Base-by-base conservation (phyloP, 2,329 filamentous ascomycete species). In the Trichophyton benhamiae region DNA sequence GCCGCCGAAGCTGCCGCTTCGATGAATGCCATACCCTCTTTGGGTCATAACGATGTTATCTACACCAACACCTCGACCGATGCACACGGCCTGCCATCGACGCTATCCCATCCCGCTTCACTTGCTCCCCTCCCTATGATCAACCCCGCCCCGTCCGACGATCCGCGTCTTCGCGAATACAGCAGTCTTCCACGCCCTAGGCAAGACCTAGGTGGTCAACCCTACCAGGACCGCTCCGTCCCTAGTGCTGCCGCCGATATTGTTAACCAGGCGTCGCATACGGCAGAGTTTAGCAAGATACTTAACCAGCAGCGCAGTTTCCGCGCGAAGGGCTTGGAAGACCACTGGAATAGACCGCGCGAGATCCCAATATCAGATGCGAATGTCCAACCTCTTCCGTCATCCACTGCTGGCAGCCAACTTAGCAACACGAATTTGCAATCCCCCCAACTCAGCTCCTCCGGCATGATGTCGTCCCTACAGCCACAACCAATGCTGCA, bases 221-320 rank as follows among this genome's bases (percentile, higher is more conserved):
- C 91, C 8, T 99, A 96, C 75, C 87, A 92, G 73, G 94, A 97
- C 72, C 83, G 90, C 67, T 89, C 87, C 7, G 85, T 91, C 71
- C 80, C 89, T 9, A 88, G 87, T 65, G 83, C 86, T 33, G 81
- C 89, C 30, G 80, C 83, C 55, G 92, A 97, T 68, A 84, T 97
- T 60, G 80, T 94, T 66, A 87, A 88, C 53, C 91, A 96, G 73
- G 89, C 91, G 30, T 85, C 89, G 58, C 89, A 95, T 65, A 87
- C 92, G 17, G 89, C 90, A 62, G 92, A 97, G 67, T 95, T 87
- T 77, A 97, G 92, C 77, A 90, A 94, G 68, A 82, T 83, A 55
- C 80, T 97, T 59, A 90, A 88, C 69, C 83, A 88, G 67, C 87
- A 91, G 72, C 87, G 92, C 62, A 84, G 85, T 44, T 86, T 88